Evolutionary conservation across 2,329 filamentous ascomycete species (phyloP), one percentile per base, ranked within the genome.

Genomic region (Clonostachys rosea): DNA sequence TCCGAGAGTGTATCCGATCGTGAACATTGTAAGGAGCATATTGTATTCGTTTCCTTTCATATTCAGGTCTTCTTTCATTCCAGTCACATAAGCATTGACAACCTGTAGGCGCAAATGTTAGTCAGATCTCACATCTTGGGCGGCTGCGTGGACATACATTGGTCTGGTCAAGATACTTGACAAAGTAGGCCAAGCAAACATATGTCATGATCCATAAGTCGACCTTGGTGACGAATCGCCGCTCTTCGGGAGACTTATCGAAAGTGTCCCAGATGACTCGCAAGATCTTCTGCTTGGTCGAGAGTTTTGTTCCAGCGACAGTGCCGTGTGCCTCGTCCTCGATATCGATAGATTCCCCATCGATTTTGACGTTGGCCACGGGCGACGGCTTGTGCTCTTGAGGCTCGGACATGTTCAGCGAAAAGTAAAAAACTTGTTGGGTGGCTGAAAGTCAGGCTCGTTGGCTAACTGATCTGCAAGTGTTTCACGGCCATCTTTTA

Each of bases 1-100:
- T 2, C 66, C 63, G 62, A 83, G 63, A 1, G 79, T 73, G 52
- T 84, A 84, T 20, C 81, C 80, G 2, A 78, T 67, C 0, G 75
- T 81, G 70, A 77, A 84, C 40, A 70, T 71, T 3, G 77, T 73
- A 44, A 56, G 56, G 43, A 67, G 54, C 36, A 78, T 75, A 49
- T 81, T 79, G 18, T 79, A 67, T 46, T 83, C 62, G 52, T 81
- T 80, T 7, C 69, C 67, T 36, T 70, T 68, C 48, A 81, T 66
- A 1, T 62, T 55, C 1, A 80, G 60, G 43, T 79, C 76, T 53
- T 78, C 74, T 55, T 79, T 70, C 74, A 65, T 65, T 10, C 62
- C 62, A 7, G 56, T 65, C 2, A 70, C 65, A 34, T 65, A 70
- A 11, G 67, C 68, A 54, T 69, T 70, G 44, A 45, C 56, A 8